Evolutionary conservation across 1,284 basidiomycete species (phyloP).

Genomic region (Neonothopanus nambi): DNA sequence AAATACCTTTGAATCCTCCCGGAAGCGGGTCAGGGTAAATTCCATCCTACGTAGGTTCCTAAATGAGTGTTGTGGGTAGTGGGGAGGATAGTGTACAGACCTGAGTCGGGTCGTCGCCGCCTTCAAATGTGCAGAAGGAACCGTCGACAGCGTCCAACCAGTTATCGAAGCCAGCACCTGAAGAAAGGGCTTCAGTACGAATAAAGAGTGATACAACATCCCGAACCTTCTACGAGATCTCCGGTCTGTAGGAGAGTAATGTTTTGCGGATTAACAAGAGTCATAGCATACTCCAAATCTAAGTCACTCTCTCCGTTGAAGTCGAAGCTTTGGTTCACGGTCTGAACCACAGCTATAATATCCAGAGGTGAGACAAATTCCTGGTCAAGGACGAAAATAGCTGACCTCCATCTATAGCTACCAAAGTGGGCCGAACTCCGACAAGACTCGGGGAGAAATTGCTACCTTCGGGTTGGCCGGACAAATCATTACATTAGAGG

Average conservation of each 20-base stretch:
- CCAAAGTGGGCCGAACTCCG: constrained; percentile 27
- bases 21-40: constrained; percentile 28
- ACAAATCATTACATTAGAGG: background rate
- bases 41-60: constrained; percentile 22
- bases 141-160: constrained; percentile 39
- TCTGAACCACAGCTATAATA: constrained; percentile 23
- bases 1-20: constrained; percentile 15
- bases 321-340: constrained; percentile 33
- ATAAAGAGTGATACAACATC: background rate
- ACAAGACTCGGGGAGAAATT: constrained; percentile 35
- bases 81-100: constrained; percentile 20
- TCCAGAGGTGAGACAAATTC: background rate
- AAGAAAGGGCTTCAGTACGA: background rate
- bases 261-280: constrained; percentile 41
- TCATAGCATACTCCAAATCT: constrained; percentile 50
- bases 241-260: constrained; percentile 51
- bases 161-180: constrained; percentile 37
- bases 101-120: constrained; percentile 53
- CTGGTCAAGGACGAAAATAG: constrained; percentile 9
- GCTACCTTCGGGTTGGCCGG: constrained; percentile 13
- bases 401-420: constrained; percentile 34
- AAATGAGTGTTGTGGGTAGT: background rate
- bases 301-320: constrained; percentile 58
- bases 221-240: constrained; percentile 39
- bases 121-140: constrained; percentile 60